Conservation (phyloP, 2,329 filamentous ascomycete genomes). For the Harringtonia lauricola region DNA sequence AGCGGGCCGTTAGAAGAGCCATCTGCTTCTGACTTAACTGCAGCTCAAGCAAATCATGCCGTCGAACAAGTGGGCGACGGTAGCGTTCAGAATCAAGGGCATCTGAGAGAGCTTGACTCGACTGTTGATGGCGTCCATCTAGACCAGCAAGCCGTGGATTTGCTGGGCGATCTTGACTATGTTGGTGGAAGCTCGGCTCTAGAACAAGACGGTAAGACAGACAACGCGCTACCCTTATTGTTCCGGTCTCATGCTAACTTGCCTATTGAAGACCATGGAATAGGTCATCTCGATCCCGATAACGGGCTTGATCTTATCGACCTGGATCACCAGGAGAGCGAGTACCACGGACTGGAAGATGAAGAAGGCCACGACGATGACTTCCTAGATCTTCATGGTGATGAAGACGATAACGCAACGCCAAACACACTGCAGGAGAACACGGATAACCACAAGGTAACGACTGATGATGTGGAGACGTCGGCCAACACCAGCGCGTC, state of each 20-base stretch:
- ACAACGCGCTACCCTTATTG: neutral
- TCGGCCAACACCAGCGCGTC: slow-evolving; percentile 15
- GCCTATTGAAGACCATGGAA: neutral
- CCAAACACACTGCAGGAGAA: neutral
- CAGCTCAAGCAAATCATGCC: neutral
- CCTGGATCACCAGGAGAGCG: neutral
- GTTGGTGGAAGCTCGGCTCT: neutral
- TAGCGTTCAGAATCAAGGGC: slow-evolving; percentile 1
- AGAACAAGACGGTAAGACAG: slow-evolving; percentile 4
- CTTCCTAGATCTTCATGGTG: slow-evolving; percentile 8
- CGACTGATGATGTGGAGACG: neutral
- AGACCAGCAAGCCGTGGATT: slow-evolving; percentile 5
- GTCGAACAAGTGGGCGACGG: neutral
- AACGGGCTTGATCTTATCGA: slow-evolving; percentile 3
- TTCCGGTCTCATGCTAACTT: neutral
- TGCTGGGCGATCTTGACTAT: slow-evolving; percentile 4
- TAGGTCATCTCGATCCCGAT: slow-evolving; percentile 4
- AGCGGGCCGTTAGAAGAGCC: slow-evolving; percentile 6
- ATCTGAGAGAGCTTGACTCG: neutral
- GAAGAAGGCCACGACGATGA: slow-evolving; percentile 6
- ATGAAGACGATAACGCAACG: neutral
- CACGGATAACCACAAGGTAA: neutral
- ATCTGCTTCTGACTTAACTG: neutral
- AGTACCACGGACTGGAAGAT: neutral
- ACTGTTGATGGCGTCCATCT: neutral